These are phyloP conservation scores for Boehmeria nivea DNA, from an alignment of 306 rosid genomes.

Conservation along the genomic window DNA sequence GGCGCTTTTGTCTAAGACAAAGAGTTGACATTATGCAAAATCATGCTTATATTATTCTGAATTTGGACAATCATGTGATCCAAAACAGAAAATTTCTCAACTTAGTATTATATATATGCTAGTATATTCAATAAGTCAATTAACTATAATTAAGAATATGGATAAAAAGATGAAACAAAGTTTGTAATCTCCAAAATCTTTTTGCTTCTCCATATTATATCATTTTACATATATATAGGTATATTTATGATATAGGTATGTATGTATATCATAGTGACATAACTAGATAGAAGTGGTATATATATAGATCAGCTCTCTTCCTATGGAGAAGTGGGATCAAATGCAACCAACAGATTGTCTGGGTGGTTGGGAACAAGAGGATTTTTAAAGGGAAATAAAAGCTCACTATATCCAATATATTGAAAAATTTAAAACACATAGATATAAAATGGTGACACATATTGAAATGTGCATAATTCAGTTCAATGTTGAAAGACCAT, in stretches of 20 bases:
- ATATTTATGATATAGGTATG: background rate
- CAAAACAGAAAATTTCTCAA: too few species aligned
- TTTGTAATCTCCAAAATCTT: too few species aligned
- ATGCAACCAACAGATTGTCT: conserved; percentile 4
- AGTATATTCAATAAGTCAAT: too few species aligned
- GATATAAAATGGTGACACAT: background rate
- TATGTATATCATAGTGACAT: background rate
- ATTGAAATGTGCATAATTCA: background rate
- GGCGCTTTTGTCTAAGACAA: background rate
- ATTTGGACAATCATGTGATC: too few species aligned
- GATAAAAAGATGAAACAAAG: too few species aligned
- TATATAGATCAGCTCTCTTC: background rate
- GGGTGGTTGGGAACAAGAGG: conserved; percentile 1
- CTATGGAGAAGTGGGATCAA: background rate
- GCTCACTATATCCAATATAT: background rate
- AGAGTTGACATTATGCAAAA: too few species aligned
- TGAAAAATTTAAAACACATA: background rate
- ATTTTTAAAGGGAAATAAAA: conserved; percentile 1
- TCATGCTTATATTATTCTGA: too few species aligned
- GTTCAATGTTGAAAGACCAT: background rate
- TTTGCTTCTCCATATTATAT: background rate
- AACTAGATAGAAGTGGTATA: background rate
- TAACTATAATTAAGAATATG: too few species aligned
- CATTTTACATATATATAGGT: background rate
- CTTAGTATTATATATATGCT: too few species aligned